Conservation (phyloP, 1,284 basidiomycete species). For the Coriolopsis trogii region DNA sequence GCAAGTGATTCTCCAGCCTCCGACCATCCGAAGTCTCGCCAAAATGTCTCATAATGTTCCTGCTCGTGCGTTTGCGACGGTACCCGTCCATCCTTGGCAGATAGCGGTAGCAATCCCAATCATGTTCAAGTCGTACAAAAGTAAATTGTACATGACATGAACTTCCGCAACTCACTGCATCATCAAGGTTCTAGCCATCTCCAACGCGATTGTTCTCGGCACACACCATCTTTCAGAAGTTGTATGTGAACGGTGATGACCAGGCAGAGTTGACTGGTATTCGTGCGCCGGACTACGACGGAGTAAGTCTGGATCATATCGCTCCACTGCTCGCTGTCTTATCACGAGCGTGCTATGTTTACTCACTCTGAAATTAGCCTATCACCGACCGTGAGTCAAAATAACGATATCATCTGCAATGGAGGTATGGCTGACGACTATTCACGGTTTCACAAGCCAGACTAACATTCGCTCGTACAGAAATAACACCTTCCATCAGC, state of each 20-base stretch:
- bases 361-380: constrained; percentile 37
- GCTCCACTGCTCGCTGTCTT: neutral
- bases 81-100: neutral
- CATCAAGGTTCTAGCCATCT: constrained; percentile 10
- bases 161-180: neutral
- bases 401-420: constrained; percentile 61
- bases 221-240: constrained; percentile 40
- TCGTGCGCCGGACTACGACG: constrained; percentile 40
- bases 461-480: no score
- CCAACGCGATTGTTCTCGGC: constrained; percentile 33
- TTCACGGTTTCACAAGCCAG: no score
- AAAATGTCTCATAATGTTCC: neutral
- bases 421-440: constrained; percentile 38
- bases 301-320: constrained; percentile 4
- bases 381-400: constrained; percentile 58
- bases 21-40: neutral
- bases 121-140: neutral
- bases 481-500: constrained; percentile 61
- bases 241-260: constrained; percentile 42
- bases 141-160: neutral
- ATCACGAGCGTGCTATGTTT: neutral
- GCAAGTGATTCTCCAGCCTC: neutral
- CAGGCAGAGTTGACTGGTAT: constrained; percentile 42
- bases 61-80: neutral
- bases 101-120: neutral